These are phyloP conservation scores for Botrytis porri DNA, from an alignment of 2,329 filamentous ascomycete genomes.

Conservation along the genomic window DNA sequence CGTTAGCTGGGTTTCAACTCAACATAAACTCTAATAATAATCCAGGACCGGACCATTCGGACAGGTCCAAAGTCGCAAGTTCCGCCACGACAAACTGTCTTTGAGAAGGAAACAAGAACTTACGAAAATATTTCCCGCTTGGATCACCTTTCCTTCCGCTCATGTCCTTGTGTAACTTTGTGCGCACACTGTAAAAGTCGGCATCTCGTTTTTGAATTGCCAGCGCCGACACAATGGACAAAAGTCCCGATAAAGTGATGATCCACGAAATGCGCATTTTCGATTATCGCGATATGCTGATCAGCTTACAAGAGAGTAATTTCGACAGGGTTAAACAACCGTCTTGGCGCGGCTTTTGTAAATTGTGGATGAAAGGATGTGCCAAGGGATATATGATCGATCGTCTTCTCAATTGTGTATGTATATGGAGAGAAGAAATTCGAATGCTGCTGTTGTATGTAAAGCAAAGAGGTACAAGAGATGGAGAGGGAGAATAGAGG, in stretches of 20 bases:
- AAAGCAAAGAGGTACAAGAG: background rate
- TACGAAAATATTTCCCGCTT: slow-evolving; percentile 42
- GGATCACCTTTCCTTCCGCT: slow-evolving; percentile 34
- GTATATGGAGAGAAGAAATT: background rate
- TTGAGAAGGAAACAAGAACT: slow-evolving; percentile 23
- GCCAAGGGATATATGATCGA: slow-evolving; percentile 5
- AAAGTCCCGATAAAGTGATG: slow-evolving; percentile 29
- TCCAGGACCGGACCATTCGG: background rate
- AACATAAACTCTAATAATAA: background rate
- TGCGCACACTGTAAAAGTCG: slow-evolving; percentile 36
- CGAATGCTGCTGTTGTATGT: background rate
- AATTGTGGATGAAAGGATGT: background rate
- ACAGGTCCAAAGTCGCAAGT: background rate
- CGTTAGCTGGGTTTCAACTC: background rate
- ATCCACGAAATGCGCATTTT: slow-evolving; percentile 35
- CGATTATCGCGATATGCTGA: slow-evolving; percentile 7
- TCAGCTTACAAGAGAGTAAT: background rate
- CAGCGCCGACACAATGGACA: slow-evolving; percentile 30
- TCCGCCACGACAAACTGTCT: background rate
- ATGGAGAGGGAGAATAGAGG: background rate
- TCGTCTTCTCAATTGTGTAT: background rate
- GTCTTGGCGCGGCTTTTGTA: slow-evolving; percentile 16
- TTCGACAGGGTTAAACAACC: slow-evolving; percentile 14
- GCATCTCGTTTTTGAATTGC: slow-evolving; percentile 35
- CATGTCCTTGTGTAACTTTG: slow-evolving; percentile 36